Evolutionary conservation across 2,329 filamentous ascomycete species (phyloP), one percentile per base, ranked within the genome.

Genomic region (Thermoascus crustaceus): DNA sequence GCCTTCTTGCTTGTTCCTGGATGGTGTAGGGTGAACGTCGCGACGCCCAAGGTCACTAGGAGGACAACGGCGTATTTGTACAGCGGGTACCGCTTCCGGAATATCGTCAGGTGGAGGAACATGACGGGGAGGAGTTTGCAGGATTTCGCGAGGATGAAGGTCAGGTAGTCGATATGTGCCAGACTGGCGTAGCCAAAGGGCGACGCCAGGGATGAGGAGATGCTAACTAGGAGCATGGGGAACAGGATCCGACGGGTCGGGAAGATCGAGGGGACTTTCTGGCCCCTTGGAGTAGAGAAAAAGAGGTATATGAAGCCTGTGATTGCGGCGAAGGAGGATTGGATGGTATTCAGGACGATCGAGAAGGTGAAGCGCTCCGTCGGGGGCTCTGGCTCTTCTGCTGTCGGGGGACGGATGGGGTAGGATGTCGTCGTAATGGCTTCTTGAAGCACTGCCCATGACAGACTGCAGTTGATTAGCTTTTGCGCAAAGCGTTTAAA

Each of bases 71-170:
- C 73, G 67, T 98, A 98, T 68, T 98, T 98, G 72, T 94, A 94
- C 30, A 94, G 70, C 1, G 91, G 89, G 62, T 95, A 98, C 31
- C 80, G 73, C 54, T 82, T 83, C 41, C 82, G 80, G 70, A 95
- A 98, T 30, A 98, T 65, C 29, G 87, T 89, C 54, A 96, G 77
- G 68, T 98, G 89, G 25, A 98, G 74, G 53, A 91, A 80, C 91
- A 98, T 96, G 54, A 98, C 91, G 2, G 91, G 91, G n/a, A 98
- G 78, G 13, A 98, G 75, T 69, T 98, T 98, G 80, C 91, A 98
- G 51, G 82, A 88, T 67, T 98, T 96, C 50, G 91, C 89, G 26
- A 98, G 82, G 49, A 95, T 85, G 66, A 94, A 96, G 19, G 91
- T 95, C 54, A 96, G 85, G 66, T 96, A 96, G 74, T 96, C 91